Percentiles rank a stretch among this genome's conserved stretches.
phyloP scores from a whole-genome alignment of 768 basidiomycete species.

The Tricholoma hemisulphureum region DNA sequence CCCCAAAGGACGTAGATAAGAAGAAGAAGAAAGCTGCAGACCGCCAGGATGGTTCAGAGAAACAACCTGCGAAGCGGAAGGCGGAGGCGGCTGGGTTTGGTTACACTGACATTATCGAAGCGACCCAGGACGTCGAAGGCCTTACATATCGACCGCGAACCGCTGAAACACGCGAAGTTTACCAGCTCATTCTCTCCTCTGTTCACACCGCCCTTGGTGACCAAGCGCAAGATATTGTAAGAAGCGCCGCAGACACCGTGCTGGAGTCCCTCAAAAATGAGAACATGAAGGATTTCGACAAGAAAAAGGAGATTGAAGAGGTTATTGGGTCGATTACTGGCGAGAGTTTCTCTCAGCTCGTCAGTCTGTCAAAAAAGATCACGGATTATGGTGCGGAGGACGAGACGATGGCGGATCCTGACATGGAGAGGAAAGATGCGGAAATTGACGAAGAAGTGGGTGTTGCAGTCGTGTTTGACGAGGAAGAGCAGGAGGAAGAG shows the following conservation, averaged over 20 bases:
- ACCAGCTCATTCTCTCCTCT: slow-evolving; percentile 82
- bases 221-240: slow-evolving; percentile 93
- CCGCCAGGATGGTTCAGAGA: slow-evolving; percentile 56
- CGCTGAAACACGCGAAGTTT: slow-evolving; percentile 91
- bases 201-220: slow-evolving; percentile 87
- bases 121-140: slow-evolving; percentile 91
- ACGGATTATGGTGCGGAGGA: slow-evolving; percentile 94
- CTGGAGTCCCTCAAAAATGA: slow-evolving; percentile 89
- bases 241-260: slow-evolving; percentile 91
- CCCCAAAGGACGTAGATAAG: slow-evolving; percentile 87
- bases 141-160: slow-evolving; percentile 91
- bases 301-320: slow-evolving; percentile 90
- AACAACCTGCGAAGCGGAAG: slow-evolving; percentile 53
- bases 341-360: slow-evolving; percentile 79
- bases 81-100: slow-evolving; percentile 69
- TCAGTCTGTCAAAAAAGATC: slow-evolving; percentile 88
- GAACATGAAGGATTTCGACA: slow-evolving; percentile 91
- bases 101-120: slow-evolving; percentile 90
- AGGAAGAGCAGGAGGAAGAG: slow-evolving; percentile 93
- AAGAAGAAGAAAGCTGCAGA: slow-evolving; percentile 86
- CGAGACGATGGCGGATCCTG: slow-evolving; percentile 73
- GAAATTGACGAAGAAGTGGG: slow-evolving; percentile 95
- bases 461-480: slow-evolving; percentile 97
- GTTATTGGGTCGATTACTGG: slow-evolving; percentile 62
- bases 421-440: slow-evolving; percentile 76